Base-by-base conservation (phyloP, 768 basidiomycete genomes). In the Amanita polypyramis region DNA sequence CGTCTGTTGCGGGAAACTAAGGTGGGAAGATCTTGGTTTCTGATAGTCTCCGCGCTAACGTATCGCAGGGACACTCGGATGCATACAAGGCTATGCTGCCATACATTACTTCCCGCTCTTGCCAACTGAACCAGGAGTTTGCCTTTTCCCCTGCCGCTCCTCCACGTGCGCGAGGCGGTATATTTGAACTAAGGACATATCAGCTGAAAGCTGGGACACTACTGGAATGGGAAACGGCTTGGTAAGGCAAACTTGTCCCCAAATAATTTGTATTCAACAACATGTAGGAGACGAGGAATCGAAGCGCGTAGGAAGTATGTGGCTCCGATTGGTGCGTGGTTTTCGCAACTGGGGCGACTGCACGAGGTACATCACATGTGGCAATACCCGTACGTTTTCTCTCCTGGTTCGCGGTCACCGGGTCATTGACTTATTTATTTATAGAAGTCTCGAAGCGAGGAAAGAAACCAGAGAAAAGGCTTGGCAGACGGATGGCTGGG, bases 401-500 rank as follows among this genome's bases (percentile, higher is more conserved):
- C 50, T 40, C 45, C 47, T 52, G 45, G 43, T 49, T 49, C 42
- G 19, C 9, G 5, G 6, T 19, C 14, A 25, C 8, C 29, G 7
- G 51, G 38, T 48, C 48, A 51, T 53, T 47, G 47, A 27, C 5
- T 39, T 33, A 5, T n/a, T n/a, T n/a, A 44, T 39, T 43, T 43
- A n/a, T 52, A 87, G 86, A 48, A 77, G 78, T 56, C 72, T 96
- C 48, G 80, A 90, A 52, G 75, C 75, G 6, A 74, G 95, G 51
- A 95, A 92, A 65, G 80, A 86, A 54, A 80, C 72, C 36, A 76
- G 95, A 35, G 88, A 95, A 64, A 78, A 82, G 62, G 92, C 93
- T 19, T 99, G 95, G 95, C 77, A 88, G 58, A 74, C 91, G 55
- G 90, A 94, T 52, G 92, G 91, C 4, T 99, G 95, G 95, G 85